Conservation (phyloP, 257 asterid species). For the Solanum medicagineum region DNA sequence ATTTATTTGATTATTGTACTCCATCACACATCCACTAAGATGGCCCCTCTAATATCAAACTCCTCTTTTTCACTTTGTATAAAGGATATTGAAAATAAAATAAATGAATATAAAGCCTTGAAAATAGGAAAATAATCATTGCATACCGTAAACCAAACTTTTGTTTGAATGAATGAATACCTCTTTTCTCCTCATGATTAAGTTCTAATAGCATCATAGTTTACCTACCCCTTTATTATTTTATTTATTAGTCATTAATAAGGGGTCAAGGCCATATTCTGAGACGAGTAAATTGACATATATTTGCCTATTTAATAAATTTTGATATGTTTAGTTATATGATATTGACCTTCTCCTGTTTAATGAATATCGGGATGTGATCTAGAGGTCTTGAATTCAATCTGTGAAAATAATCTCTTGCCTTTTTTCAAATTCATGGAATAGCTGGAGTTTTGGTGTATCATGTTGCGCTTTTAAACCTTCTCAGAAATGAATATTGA, state of each 20-base stretch:
- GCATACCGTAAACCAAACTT: constrained; percentile 7
- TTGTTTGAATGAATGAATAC: not conserved
- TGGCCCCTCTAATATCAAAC: constrained; percentile 5
- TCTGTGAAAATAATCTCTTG: rapidly evolving
- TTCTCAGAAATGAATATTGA: not conserved
- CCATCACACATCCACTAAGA: constrained; percentile 18
- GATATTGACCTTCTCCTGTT: not conserved
- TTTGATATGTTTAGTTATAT: not conserved
- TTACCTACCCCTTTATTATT: not conserved
- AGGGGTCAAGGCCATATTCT: not conserved
- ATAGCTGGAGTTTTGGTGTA: not conserved
- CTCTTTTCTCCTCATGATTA: not conserved
- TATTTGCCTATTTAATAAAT: not conserved
- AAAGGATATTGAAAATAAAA: not conserved
- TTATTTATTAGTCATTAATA: not conserved
- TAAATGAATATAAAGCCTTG: constrained; percentile 17
- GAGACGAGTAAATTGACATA: not conserved
- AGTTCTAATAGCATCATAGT: not conserved
- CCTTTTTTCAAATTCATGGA: not conserved
- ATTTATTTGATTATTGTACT: constrained; percentile 9
- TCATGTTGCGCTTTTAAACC: not conserved
- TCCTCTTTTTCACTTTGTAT: constrained; percentile 7
- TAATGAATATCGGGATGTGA: not conserved
- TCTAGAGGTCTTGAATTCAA: not conserved
- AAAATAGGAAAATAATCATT: constrained; percentile 13